Percentiles rank a stretch among this genome's conserved stretches.
Evolutionary conservation across 129 eudicot genomes (phyloP).

Genomic region (Gnaphalium uliginosum): DNA sequence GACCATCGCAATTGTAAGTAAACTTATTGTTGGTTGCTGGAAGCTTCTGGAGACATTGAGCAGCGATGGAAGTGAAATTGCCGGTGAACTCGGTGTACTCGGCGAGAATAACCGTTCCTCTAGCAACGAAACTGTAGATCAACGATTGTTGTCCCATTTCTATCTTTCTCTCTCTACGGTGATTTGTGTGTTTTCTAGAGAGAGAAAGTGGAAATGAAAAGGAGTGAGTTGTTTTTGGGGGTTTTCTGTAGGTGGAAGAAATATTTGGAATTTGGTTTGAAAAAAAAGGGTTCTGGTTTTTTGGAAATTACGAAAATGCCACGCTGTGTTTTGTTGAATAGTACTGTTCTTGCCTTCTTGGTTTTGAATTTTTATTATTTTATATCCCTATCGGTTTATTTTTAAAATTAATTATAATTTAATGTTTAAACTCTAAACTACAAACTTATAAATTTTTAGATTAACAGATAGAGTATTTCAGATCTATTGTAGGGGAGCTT

Average conservation of each 20-base stretch:
- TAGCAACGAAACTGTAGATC: constrained; percentile 57
- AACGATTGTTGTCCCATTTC: constrained; percentile 51
- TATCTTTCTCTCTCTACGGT: constrained; percentile 3
- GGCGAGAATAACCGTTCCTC: constrained; percentile 54
- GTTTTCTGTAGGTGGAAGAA: constrained; percentile 12
- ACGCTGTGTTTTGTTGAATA: constrained; percentile 28
- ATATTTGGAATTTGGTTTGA: constrained; percentile 7
- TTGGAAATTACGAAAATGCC: constrained; percentile 23
- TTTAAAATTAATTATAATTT: too few species aligned
- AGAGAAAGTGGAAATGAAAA: constrained; percentile 30
- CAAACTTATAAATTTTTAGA: too few species aligned
- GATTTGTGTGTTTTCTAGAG: constrained; percentile 18
- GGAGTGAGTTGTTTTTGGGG: constrained; percentile 16
- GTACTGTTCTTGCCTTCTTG: not conserved
- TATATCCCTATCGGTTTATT: too few species aligned
- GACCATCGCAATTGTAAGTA: constrained; percentile 62
- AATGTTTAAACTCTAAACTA: too few species aligned
- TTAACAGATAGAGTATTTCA: too few species aligned
- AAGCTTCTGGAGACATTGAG: constrained; percentile 65
- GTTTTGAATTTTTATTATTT: not conserved
- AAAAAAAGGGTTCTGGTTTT: not conserved
- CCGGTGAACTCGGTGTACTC: constrained; percentile 64
- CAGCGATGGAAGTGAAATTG: constrained; percentile 50
- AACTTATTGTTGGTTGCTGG: constrained; percentile 55
- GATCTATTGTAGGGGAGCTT: too few species aligned